phyloP scores from a whole-genome alignment of 805 yeast genomes.

The Brettanomyces nanus region DNA sequence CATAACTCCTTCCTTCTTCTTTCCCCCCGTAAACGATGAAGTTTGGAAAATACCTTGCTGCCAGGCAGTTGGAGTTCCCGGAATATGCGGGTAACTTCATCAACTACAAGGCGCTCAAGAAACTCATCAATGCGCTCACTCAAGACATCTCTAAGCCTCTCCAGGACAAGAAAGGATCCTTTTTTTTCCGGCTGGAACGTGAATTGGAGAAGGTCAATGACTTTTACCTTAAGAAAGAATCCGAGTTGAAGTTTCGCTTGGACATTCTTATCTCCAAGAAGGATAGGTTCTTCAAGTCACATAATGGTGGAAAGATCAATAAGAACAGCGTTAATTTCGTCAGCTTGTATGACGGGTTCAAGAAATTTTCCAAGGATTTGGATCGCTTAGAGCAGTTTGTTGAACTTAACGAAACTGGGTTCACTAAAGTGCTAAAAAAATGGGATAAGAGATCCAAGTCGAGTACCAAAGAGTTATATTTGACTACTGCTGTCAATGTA shows the following conservation, averaged over 20 bases:
- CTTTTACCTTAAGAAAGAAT: conserved; percentile 87
- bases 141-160: conserved; percentile 35
- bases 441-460: conserved; percentile 98
- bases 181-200: conserved; percentile 83
- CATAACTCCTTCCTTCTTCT: too few species aligned
- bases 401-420: conserved; percentile 92
- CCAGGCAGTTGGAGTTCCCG: conserved; percentile 89
- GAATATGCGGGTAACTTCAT: conserved; percentile 92
- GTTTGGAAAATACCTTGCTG: conserved; percentile 92
- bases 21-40: too few species aligned
- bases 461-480: conserved; percentile 85
- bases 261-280: conserved; percentile 72
- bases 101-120: conserved; percentile 88
- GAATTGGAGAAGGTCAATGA: conserved; percentile 92
- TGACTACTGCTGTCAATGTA: conserved; percentile 87
- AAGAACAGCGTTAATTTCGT: conserved; percentile 71
- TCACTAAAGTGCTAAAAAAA: conserved; percentile 89
- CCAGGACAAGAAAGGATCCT: conserved; percentile 85
- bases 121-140: conserved; percentile 70
- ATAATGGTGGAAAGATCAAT: conserved; percentile 35
- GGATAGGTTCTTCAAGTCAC: conserved; percentile 23
- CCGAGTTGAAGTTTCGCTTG: conserved; percentile 71
- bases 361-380: conserved; percentile 81
- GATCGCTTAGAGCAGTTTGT: conserved; percentile 87
- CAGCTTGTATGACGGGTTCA: conserved; percentile 80